Evolutionary conservation across 768 basidiomycete species (phyloP), one percentile per base, ranked within the genome.

Genomic region (Trametes coccinea): DNA sequence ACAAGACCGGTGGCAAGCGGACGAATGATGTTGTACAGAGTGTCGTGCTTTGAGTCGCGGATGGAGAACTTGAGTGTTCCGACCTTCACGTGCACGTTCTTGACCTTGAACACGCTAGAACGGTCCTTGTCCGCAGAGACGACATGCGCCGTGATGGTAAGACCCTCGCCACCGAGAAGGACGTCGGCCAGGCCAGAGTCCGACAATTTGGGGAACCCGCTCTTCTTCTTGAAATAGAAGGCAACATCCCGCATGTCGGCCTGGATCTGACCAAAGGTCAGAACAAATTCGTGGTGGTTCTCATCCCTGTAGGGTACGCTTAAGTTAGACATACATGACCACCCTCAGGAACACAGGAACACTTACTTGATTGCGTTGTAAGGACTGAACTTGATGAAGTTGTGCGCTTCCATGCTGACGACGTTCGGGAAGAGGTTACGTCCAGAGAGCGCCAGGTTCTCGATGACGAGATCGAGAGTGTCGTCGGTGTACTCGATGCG

Each of bases 401-500:
- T 96, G 72, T 90, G 80, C 13, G 89, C 87, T 59, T 95, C 91
- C 57, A 90, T 63, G 4, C 81, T 76, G 51, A 92, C 80, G 60
- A 89, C 70, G 68, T 90, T 93, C 1, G 95, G 95, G 81, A 95
- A 89, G 2, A 99, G 76, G 76, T 98, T 96, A 44, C 87, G 84
- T 8, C 93, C 93, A 62, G 91, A 87, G 16, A 95, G 80, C 1
- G 91, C 90, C 37, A 98, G 82, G 73, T 96, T 98, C 80, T 98
- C 96, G 64, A 98, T 85, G 60, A 96, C 92, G 46, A 97, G 82
- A 67, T 97, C 95, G 62, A 95, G 76, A 5, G 80, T 71, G 53
- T 93, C 88, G 74, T 96, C 93, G 39, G 90, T 89, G 77, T 97
- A 98, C 75, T 97, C 95, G 71, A 95, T 85, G 39, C 94, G 88